Base-by-base conservation (phyloP, 31 red algal species). In the Pterothamnion heteromorphum region DNA sequence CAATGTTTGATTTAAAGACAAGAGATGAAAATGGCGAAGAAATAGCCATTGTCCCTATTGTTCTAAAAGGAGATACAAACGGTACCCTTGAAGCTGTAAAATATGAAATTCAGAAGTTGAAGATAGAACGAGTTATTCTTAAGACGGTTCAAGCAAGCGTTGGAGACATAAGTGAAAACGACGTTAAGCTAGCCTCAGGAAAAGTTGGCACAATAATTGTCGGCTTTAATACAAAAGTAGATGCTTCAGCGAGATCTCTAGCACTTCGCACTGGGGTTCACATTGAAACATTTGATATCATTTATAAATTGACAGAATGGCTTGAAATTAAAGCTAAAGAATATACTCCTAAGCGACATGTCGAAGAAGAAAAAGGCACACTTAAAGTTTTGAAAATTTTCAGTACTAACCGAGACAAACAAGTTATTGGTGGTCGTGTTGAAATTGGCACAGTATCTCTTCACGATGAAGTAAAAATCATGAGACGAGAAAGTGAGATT, bases 51-150 rank as follows among this genome's bases (percentile, higher is more conserved):
- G 38, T 89, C 33, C 35, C 35, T 21, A 32, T 96, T 35, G 33
- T 95, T 33, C 21, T 96, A 24, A 95, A 94, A 71, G 95, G 43
- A 4, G 93, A 94, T 36, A 44, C 74, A 36, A 89, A 92, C n/a
- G 95, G 95, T 44, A 39, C 76, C 9, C 57, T 90, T 32, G 95
- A 96, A 36, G 95, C 95, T 0, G 43, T 96, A n/a, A 86, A 37
- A 36, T 23, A 85, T 34, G 33, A 44, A 43, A 74, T 96, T 21
- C 35, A 93, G 0, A 74, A 80, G 18, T 24, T 96, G 33, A 35
- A 26, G 36, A 22, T 36, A 28, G 90, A 85, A 76, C 78, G 33
- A 2, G 43, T 30, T 3, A 36, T 51, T 22, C 37, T 93, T 24
- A 74, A 84, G 23, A 43, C 94, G 38, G 2, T 96, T 51, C 51